phyloP scores from a whole-genome alignment of 129 eudicot species.

The Kitagawia praeruptora region DNA sequence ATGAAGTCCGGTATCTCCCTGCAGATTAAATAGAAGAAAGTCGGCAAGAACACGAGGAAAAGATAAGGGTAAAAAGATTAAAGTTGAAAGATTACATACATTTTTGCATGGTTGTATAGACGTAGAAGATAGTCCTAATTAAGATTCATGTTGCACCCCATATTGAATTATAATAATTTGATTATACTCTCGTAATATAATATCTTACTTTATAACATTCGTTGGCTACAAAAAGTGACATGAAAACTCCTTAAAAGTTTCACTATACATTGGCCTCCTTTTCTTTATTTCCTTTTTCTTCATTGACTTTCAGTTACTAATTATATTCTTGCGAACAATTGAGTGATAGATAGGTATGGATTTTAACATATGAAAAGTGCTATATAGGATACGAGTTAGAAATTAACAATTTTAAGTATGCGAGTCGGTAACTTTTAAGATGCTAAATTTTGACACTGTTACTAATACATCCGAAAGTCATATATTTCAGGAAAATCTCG shows the following conservation, averaged over 20 bases:
- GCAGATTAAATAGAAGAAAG: too few species aligned
- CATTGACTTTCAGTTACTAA: background rate
- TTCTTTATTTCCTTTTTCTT: constrained; percentile 3
- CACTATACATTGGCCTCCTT: background rate
- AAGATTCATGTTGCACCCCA: constrained; percentile 19
- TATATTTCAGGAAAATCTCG: too few species aligned
- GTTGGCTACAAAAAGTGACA: background rate
- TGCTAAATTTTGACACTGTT: background rate
- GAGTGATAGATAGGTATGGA: background rate
- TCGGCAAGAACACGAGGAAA: too few species aligned
- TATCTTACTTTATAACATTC: constrained; percentile 1
- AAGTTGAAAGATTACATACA: too few species aligned
- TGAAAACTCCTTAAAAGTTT: constrained; percentile 10
- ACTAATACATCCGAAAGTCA: too few species aligned
- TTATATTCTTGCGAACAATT: background rate
- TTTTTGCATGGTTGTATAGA: too few species aligned
- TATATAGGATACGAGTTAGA: too few species aligned
- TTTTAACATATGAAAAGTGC: background rate
- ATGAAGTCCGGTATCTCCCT: too few species aligned
- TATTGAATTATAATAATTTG: background rate
- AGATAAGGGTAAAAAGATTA: too few species aligned
- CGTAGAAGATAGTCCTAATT: background rate
- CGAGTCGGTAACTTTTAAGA: background rate
- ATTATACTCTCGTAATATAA: background rate
- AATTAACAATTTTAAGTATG: background rate